These are phyloP conservation scores for Zygoascus sp. DNA, from an alignment of 1,139 yeast species.

Conservation along the genomic window DNA sequence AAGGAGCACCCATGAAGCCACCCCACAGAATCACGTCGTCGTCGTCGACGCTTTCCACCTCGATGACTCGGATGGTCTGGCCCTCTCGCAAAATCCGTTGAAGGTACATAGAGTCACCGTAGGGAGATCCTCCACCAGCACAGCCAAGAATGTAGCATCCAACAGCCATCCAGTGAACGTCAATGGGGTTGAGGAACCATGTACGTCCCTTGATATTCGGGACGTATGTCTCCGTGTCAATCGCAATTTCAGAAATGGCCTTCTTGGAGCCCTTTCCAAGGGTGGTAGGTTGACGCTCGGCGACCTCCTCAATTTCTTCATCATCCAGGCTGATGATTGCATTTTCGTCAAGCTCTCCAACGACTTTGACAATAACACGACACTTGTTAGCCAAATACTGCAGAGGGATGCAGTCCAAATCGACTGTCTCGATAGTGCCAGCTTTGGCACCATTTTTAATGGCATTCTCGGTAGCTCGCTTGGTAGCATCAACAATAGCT, in stretches of 20 bases:
- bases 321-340: not conserved
- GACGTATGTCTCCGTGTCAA: constrained; percentile 26
- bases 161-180: constrained; percentile 39
- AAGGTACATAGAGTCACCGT: constrained; percentile 37
- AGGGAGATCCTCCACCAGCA: constrained; percentile 48
- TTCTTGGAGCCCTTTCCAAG: not conserved
- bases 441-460: constrained; percentile 16
- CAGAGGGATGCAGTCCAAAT: constrained; percentile 17
- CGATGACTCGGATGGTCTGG: constrained; percentile 34
- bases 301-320: not conserved
- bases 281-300: not conserved
- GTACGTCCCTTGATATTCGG: constrained; percentile 35
- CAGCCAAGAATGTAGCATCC: constrained; percentile 47
- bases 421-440: constrained; percentile 14
- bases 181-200: constrained; percentile 39
- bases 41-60: constrained; percentile 20
- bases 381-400: constrained; percentile 16
- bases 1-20: constrained; percentile 45
- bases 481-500: constrained; percentile 11
- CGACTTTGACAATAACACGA: constrained; percentile 17
- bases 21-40: constrained; percentile 34
- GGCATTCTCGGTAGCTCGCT: constrained; percentile 19
- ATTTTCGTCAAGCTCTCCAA: constrained; percentile 13
- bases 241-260: not conserved
- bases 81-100: constrained; percentile 37